phyloP scores from a whole-genome alignment of 371 early-diverging fungal genomes.

The Capniomyces stellatus region DNA sequence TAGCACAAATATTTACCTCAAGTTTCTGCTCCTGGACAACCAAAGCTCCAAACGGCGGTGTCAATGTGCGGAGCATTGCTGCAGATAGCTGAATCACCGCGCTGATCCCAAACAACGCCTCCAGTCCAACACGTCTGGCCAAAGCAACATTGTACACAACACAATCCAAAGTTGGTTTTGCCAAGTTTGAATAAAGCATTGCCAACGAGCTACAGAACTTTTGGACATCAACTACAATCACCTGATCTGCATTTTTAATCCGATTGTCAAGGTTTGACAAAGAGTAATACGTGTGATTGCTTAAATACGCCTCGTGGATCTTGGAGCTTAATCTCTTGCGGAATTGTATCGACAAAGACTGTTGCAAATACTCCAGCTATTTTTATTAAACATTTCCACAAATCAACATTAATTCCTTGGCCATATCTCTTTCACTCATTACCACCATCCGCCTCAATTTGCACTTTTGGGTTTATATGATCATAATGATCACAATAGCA shows the following conservation, averaged over 20 bases:
- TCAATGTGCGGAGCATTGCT: constrained; percentile 46
- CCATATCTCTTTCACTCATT: too few species aligned
- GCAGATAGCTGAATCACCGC: constrained; percentile 55
- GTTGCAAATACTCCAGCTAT: constrained; percentile 20
- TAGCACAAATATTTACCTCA: constrained; percentile 44
- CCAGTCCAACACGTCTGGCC: constrained; percentile 57
- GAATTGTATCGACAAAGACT: constrained; percentile 50
- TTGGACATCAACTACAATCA: constrained; percentile 65
- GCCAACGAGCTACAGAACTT: constrained; percentile 59
- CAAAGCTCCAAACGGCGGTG: constrained; percentile 72
- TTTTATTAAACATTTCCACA: not conserved
- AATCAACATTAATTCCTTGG: not conserved
- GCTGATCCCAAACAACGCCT: constrained; percentile 60
- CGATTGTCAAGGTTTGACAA: constrained; percentile 65
- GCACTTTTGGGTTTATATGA: too few species aligned
- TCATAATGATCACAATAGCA: too few species aligned
- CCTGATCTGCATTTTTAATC: constrained; percentile 64
- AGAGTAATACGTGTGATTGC: constrained; percentile 63
- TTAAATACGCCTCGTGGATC: constrained; percentile 57
- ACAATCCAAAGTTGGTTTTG: constrained; percentile 67
- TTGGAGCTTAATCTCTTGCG: constrained; percentile 52
- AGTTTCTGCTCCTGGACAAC: constrained; percentile 60
- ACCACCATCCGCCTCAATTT: too few species aligned
- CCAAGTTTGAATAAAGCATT: constrained; percentile 61
- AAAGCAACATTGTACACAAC: constrained; percentile 65